phyloP scores from a whole-genome alignment of 2,329 filamentous ascomycete species.

The Bipolaris cookei region DNA sequence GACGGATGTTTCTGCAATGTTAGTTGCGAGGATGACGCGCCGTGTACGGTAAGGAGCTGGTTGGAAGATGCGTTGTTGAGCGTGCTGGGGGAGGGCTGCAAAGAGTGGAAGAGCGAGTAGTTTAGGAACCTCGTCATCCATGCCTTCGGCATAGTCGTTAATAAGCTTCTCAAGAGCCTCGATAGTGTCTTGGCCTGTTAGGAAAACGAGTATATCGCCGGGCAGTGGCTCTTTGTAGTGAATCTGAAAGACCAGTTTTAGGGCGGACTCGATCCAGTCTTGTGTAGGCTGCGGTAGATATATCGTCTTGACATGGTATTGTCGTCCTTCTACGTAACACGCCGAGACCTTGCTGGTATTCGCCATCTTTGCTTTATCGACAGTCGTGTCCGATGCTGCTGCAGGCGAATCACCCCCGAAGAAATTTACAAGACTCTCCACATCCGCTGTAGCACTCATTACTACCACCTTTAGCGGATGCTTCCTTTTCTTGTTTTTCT shows the following conservation, averaged over 20 bases:
- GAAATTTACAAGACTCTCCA: constrained; percentile 77
- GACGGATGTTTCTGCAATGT: constrained; percentile 98
- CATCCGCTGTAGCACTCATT: constrained; percentile 96
- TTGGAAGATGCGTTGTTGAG: constrained; percentile 85
- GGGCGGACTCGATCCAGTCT: constrained; percentile 80
- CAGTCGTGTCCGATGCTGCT: constrained; percentile 17
- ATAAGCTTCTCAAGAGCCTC: constrained; percentile 80
- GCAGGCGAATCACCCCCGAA: constrained; percentile 59
- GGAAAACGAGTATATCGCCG: constrained; percentile 89
- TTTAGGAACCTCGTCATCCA: constrained; percentile 77
- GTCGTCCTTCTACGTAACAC: constrained; percentile 81
- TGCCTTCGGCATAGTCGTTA: constrained; percentile 75
- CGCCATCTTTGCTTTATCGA: constrained; percentile 8
- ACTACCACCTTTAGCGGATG: constrained; percentile 82
- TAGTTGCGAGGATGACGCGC: constrained; percentile 91
- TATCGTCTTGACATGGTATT: constrained; percentile 80
- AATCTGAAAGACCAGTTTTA: constrained; percentile 84
- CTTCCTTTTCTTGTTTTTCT: constrained; percentile 67
- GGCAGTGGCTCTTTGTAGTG: constrained; percentile 89
- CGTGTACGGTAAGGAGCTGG: constrained; percentile 76
- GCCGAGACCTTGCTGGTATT: constrained; percentile 46
- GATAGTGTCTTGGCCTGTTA: constrained; percentile 92
- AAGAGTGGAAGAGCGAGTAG: constrained; percentile 79
- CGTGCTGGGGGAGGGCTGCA: constrained; percentile 84
- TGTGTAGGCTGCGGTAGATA: constrained; percentile 77